These are phyloP conservation scores for Pisolithus thermaeus DNA, from an alignment of 1,284 basidiomycete genomes.

Conservation along the genomic window DNA sequence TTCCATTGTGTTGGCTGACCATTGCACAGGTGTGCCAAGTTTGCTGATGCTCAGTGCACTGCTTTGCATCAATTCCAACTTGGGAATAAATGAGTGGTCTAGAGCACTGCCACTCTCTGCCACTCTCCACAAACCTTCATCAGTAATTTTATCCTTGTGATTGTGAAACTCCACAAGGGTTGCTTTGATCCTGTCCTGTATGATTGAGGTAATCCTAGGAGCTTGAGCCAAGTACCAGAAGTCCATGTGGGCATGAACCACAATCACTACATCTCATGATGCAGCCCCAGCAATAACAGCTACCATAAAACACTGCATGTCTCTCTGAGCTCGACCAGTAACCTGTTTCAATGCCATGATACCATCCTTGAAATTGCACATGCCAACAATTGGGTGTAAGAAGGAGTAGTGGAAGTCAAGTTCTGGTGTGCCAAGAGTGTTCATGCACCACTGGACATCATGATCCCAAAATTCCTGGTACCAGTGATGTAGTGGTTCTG, in stretches of 20 bases:
- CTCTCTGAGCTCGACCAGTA: background rate
- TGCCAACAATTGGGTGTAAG: constrained; percentile 1
- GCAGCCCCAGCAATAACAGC: constrained; percentile 23
- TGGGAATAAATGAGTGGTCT: constrained; percentile 11
- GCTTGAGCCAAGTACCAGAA: constrained; percentile 16
- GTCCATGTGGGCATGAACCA: constrained; percentile 25
- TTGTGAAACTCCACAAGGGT: constrained; percentile 5
- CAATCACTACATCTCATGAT: constrained; percentile 16
- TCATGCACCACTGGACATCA: constrained; percentile 3
- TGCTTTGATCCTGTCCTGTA: background rate
- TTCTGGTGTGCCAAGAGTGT: background rate
- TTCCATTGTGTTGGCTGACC: constrained; percentile 29
- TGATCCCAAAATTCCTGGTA: constrained; percentile 5
- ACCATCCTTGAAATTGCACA: background rate
- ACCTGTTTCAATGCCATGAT: constrained; percentile 10
- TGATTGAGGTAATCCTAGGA: constrained; percentile 2
- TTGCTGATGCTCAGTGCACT: constrained; percentile 22
- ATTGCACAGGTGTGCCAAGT: constrained; percentile 25
- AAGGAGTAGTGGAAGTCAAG: constrained; percentile 8
- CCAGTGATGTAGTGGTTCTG: constrained; percentile 4
- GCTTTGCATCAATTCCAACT: constrained; percentile 30
- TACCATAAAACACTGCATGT: constrained; percentile 17
- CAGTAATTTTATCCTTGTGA: constrained; percentile 7
- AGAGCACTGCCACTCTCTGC: background rate
- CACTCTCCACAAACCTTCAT: constrained; percentile 2